These are phyloP conservation scores for Boletus reticulatus DNA, from an alignment of 768 basidiomycete genomes.

Conservation along the genomic window DNA sequence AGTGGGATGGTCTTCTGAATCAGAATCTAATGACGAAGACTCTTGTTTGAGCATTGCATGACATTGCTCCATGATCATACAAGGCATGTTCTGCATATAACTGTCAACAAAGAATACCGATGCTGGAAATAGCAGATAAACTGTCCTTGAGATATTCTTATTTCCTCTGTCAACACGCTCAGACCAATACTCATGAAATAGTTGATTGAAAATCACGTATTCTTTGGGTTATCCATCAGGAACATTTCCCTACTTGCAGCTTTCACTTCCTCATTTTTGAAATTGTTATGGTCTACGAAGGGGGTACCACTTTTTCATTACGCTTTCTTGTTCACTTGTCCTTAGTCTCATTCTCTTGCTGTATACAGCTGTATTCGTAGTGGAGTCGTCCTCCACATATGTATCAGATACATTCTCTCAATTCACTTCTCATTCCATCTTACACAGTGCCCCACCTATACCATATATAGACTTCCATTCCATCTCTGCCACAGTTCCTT, in stretches of 20 bases:
- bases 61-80: constrained; percentile 91
- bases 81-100: constrained; percentile 76
- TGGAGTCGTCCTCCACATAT: too few species aligned
- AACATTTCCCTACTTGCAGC: constrained; percentile 80
- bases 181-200: constrained; percentile 96
- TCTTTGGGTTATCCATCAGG: constrained; percentile 94
- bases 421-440: too few species aligned
- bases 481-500: too few species aligned
- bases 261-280: constrained; percentile 83
- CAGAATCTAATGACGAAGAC: constrained; percentile 43
- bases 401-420: too few species aligned
- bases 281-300: too few species aligned
- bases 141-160: constrained; percentile 90
- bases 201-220: constrained; percentile 95
- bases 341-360: too few species aligned
- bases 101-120: constrained; percentile 3
- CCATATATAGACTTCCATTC: too few species aligned
- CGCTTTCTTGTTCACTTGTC: too few species aligned
- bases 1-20: constrained; percentile 34
- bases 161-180: constrained; percentile 89
- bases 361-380: too few species aligned
- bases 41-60: constrained; percentile 80
- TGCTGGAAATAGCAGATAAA: constrained; percentile 8
- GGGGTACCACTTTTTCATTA: too few species aligned
- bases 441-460: too few species aligned